Evolutionary conservation across 1,139 yeast species (phyloP), one percentile per base, ranked within the genome.

Genomic region (Geotrichum australiense): DNA sequence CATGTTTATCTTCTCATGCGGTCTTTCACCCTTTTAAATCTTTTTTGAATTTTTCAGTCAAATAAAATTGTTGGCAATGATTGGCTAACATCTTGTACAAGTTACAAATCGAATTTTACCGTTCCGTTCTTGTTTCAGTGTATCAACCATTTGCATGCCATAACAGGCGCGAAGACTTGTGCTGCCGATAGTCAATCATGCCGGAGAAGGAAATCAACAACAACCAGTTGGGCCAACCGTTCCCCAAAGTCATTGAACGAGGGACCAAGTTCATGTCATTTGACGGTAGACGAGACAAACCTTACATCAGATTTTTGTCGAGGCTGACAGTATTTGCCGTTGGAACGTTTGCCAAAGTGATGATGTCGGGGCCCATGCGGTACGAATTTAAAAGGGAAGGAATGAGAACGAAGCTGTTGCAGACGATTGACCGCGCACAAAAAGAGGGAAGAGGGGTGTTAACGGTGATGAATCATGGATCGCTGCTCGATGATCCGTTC

Each of bases 391-490:
- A 26, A 7, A 71, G 72, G 49, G 74, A 82, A 45, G 83, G 81
- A 15, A 74, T 73, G 49, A 18, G 19, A n/a, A 27, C 28, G 30
- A 10, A 6, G 35, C 64, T 87, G 18, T 83, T 79, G 47, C 63
- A 57, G 21, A 94, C 93, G 0, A 59, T 82, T 38, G 68, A 68
- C 18, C 71, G 71, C 48, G 80, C 93, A 1, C 64, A 80, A 42
- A 51, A 56, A 1, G 93, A 86, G 55, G 76, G 82, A 48, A 65
- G 96, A 37, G 80, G 93, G 0, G 60, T 89, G 3, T 54, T 89
- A 45, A 86, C 97, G 0, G 76, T 89, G n/a, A 86, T 89, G 94
- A 91, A 91, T 59, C 98, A 91, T 57, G 84, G 87, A 81, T 83
- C 95, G 1, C 86, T 84, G 43, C 81, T 87, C 20, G 98, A 91